Conservation (phyloP, 345 rosid genomes). For the Chamaenerion angustifolium region DNA sequence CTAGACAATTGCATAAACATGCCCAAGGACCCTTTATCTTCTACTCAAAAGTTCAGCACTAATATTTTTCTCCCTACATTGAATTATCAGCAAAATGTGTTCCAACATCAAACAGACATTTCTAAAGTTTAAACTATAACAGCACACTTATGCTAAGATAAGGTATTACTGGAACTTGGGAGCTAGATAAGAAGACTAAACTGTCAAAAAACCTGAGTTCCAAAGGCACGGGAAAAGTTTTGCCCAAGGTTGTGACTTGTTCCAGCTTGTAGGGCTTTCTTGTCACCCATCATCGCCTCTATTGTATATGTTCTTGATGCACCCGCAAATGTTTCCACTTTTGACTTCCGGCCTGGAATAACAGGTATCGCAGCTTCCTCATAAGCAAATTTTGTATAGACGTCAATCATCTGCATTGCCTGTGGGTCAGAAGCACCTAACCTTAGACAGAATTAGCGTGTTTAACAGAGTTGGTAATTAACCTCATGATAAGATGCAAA, state of each 20-base stretch:
- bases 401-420: conserved; percentile 81
- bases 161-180: too few species aligned
- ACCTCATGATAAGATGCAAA: conserved; percentile 14
- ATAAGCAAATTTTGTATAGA: conserved; percentile 76
- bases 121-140: too few species aligned
- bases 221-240: conserved; percentile 83
- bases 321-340: conserved; percentile 84
- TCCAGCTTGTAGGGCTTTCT: conserved; percentile 88
- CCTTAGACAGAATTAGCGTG: conserved; percentile 6
- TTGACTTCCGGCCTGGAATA: conserved; percentile 80
- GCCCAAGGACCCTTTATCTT: too few species aligned
- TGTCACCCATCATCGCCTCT: conserved; percentile 99
- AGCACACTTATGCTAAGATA: too few species aligned
- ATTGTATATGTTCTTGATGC: conserved; percentile 78
- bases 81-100: too few species aligned
- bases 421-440: conserved; percentile 29
- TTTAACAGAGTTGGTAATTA: neutral
- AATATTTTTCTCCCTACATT: too few species aligned
- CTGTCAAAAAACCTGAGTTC: conserved; percentile 44
- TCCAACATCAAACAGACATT: too few species aligned
- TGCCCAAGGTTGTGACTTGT: conserved; percentile 93
- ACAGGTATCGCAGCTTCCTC: conserved; percentile 96
- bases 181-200: neutral
- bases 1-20: too few species aligned
- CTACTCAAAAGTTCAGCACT: too few species aligned